A percentile compares a stretch with the other conserved stretches of the same genome.
phyloP scores from a whole-genome alignment of 2,329 filamentous ascomycete genomes.

The Fusarium verticillioides region DNA sequence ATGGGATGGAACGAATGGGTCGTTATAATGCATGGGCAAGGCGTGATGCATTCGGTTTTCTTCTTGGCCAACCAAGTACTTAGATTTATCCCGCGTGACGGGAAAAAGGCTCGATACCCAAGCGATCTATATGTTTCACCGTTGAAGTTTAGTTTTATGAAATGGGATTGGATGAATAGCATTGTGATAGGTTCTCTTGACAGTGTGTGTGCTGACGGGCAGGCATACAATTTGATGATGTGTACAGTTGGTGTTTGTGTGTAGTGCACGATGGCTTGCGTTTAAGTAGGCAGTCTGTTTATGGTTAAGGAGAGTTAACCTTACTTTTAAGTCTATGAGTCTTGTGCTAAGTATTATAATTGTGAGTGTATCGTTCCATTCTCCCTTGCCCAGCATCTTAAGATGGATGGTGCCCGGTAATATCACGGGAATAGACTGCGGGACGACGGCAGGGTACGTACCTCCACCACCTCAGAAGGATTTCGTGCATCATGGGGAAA shows the following conservation, averaged over 20 bases:
- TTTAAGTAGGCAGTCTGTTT: not conserved
- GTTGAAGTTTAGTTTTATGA: constrained; percentile 13
- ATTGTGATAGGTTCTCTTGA: not conserved
- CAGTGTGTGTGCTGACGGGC: too few species aligned
- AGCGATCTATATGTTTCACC: constrained; percentile 42
- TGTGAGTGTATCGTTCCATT: not conserved
- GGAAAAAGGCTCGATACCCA: constrained; percentile 43
- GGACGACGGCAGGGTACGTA: constrained; percentile 19
- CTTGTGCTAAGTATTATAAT: not conserved
- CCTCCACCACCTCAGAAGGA: constrained; percentile 18
- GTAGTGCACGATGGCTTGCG: not conserved
- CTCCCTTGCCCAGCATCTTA: not conserved
- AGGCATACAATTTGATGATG: not conserved
- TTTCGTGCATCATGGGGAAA: constrained; percentile 34
- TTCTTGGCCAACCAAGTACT: constrained; percentile 27
- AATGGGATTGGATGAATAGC: not conserved
- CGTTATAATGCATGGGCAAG: constrained; percentile 27
- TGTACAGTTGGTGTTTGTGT: not conserved
- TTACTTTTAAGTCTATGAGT: not conserved
- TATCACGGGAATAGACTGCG: not conserved
- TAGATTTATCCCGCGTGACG: constrained; percentile 36
- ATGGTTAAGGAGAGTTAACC: not conserved
- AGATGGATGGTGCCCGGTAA: not conserved
- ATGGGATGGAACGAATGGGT: constrained; percentile 6
- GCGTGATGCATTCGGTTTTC: constrained; percentile 36